Conservation (phyloP, 2,329 filamentous ascomycete species). For the Ploettnerulaceae sp. region DNA sequence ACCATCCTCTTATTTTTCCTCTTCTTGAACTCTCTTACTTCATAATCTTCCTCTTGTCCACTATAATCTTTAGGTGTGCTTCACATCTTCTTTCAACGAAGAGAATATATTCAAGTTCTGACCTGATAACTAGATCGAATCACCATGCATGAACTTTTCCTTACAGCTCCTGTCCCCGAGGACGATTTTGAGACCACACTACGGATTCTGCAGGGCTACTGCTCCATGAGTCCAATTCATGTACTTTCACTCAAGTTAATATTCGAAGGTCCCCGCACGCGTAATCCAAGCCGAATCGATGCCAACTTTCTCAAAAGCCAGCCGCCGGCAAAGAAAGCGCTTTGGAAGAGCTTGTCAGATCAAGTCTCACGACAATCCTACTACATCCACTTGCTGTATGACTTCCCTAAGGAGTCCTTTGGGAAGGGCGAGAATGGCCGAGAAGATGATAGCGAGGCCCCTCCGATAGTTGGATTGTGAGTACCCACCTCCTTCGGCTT, state of each 20-base stretch:
- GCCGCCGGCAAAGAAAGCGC: constrained; percentile 15
- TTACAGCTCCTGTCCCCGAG: constrained; percentile 49
- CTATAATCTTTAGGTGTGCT: no score
- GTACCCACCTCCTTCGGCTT: background rate
- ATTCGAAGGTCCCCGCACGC: constrained; percentile 44
- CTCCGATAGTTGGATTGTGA: background rate
- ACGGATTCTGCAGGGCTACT: constrained; percentile 52
- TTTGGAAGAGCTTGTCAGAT: constrained; percentile 51
- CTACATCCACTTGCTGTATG: constrained; percentile 50
- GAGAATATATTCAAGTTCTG: background rate
- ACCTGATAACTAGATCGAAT: background rate
- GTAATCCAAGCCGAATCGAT: constrained; percentile 26
- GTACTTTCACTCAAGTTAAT: constrained; percentile 48
- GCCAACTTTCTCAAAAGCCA: constrained; percentile 20
- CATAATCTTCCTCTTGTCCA: no score
- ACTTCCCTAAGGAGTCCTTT: constrained; percentile 48
- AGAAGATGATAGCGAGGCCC: background rate
- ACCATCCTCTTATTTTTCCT: no score
- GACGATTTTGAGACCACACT: constrained; percentile 46
- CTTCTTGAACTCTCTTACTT: no score
- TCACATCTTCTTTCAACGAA: background rate
- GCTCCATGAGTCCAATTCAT: constrained; percentile 50
- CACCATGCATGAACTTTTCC: constrained; percentile 55
- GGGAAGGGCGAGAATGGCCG: constrained; percentile 30
- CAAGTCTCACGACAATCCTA: constrained; percentile 54